Evolutionary conservation across 371 early-diverging fungal genomes (phyloP).

Genomic region (Circinella umbellata): DNA sequence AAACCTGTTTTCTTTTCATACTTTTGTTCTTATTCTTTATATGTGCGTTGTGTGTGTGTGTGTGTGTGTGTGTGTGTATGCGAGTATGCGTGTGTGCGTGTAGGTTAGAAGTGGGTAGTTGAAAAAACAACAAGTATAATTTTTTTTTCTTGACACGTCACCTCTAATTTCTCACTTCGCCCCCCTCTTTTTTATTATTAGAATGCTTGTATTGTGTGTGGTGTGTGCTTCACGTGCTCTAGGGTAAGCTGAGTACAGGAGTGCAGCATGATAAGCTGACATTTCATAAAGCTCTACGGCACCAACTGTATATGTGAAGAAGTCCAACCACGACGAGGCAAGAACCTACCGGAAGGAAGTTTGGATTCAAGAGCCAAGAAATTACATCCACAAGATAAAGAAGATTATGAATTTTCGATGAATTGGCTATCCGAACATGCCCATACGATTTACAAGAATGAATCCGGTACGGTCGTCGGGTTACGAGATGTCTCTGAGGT

Average conservation of each 20-base stretch:
- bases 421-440: constrained; percentile 53
- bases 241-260: constrained; percentile 30
- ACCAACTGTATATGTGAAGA: constrained; percentile 50
- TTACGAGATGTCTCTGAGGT: constrained; percentile 44
- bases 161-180: background rate
- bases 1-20: too few species aligned
- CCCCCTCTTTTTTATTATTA: constrained; percentile 12
- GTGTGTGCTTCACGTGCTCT: constrained; percentile 56
- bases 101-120: background rate
- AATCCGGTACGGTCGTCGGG: constrained; percentile 33
- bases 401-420: constrained; percentile 53
- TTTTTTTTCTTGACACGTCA: background rate
- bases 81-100: too few species aligned
- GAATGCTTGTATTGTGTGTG: constrained; percentile 60
- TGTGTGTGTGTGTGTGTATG: too few species aligned
- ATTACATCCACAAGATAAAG: constrained; percentile 40
- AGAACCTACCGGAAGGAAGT: constrained; percentile 51
- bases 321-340: constrained; percentile 56
- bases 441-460: constrained; percentile 44
- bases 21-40: too few species aligned
- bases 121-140: background rate
- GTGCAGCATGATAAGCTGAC: constrained; percentile 4
- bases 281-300: constrained; percentile 41
- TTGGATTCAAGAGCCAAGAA: constrained; percentile 57
- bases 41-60: too few species aligned